Evolutionary conservation across 139 green algal genomes (phyloP), one percentile per base, ranked within the genome.

Genomic region (Spirogloea muscicola): DNA sequence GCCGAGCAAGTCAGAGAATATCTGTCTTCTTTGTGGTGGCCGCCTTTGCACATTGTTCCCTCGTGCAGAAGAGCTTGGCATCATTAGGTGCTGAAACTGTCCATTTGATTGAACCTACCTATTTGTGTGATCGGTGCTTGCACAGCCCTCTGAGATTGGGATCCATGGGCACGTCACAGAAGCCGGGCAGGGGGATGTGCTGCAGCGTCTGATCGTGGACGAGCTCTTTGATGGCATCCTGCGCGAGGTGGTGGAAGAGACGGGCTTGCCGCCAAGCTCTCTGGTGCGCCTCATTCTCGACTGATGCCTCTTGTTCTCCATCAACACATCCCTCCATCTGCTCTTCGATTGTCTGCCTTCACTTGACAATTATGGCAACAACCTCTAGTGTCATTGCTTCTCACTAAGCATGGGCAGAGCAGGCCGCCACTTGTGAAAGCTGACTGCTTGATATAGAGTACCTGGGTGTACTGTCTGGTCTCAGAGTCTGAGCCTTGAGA

Each of bases 151-250:
- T 13, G 64, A 73, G 21, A 42, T 74, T 4, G 64, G 64, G 7
- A 74, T 74, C 27, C 18, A 13, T 5, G 4, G 49, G 5, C 16
- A 74, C 18, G 27, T 5, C n/a, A 18, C 59, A 21, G 59, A 68
- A 6, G 43, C 10, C 3, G 9, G 33, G 46, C 6, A 68, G 27
- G 59, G 6, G 27, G 59, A 31, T 58, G n/a, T 25, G 27, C 27
- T 49, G 38, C 46, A 68, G 31, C 2, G 3, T n/a, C 31, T 34
- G 25, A 79, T 79, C 27, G 70, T 37, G 43, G 33, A 46, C 18
- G 70, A 79, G 33, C 74, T 79, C 59, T 79, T 48, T 46, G 70
- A 61, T 9, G 70, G 70, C 41, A 65, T 79, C 13, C 21, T 67
- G 49, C 0, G 70, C 3, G 70, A 79, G 61, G 58, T 79, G 41